Base-by-base conservation (phyloP, 2,329 filamentous ascomycete species). In the Cordyceps cateniannulata region DNA sequence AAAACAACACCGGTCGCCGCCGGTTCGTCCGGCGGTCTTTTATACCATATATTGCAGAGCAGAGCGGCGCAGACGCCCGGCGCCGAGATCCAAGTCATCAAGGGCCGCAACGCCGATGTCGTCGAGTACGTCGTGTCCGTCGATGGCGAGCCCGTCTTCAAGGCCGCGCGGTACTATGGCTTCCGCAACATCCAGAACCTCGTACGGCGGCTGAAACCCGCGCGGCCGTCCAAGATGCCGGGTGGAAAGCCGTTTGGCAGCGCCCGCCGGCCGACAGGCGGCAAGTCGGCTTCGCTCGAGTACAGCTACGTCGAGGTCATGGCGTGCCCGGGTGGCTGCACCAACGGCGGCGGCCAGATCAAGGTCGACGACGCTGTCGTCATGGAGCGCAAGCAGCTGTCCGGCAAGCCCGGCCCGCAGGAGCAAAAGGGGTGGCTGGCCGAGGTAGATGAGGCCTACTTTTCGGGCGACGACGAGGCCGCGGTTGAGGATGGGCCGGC, bases 171-270 rank as follows among this genome's bases (percentile, higher is more conserved):
- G 56, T 99, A 93, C 74, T 99, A 99, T 72, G 95, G 95, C 6
- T 99, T 99, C 79, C 84, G 95, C 57, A 99, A 99, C 70, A 99
- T 99, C 64, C 95, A 98, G 73, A 99, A 99, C 69, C 84, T 99
- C 5, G 95, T 99, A 18, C 86, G 95, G n/a, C 87, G 88, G 63
- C 76, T 99, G 52, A 96, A 96, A 72, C 95, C 95, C 0, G 84
- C 88, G 0, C 86, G 85, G 61, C 80, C 84, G 6, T 93, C 90
- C 48, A 85, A 90, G 61, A 87, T 96, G 78, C 91, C 92, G 1
- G 92, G 91, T 1, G 90, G 86, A 2, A 87, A 81, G 63, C 80
- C 82, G 0, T 79, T 83, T 50, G 83, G 81, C 1, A 81, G 79
- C 58, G 82, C 77, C 48, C 81, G 82, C 62, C 82, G 79, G 63